phyloP scores from a whole-genome alignment of 2,329 filamentous ascomycete genomes.

The Zymoseptoria crescenta region DNA sequence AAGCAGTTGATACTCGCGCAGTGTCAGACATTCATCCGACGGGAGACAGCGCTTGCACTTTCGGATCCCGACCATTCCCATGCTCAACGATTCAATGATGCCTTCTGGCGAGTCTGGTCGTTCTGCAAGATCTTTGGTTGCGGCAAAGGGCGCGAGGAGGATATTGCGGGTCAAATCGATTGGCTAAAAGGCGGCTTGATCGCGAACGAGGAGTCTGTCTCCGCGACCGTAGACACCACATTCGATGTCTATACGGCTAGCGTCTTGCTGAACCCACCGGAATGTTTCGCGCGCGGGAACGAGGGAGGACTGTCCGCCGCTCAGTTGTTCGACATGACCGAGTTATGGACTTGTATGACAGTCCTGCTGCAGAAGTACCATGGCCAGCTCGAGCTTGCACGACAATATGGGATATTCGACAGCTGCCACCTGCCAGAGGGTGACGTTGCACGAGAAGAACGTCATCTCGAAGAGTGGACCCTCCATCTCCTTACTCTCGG shows the following conservation, averaged over 20 bases:
- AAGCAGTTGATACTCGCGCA: conserved; percentile 50
- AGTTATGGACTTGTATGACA: conserved; percentile 55
- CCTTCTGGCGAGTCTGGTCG: conserved; percentile 59
- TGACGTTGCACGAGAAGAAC: conserved; percentile 45
- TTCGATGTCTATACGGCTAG: conserved; percentile 43
- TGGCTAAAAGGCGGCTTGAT: conserved; percentile 53
- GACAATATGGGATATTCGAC: conserved; percentile 50
- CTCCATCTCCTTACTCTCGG: conserved; percentile 53
- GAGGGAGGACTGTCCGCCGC: conserved; percentile 44
- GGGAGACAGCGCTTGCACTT: conserved; percentile 49
- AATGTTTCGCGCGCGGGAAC: conserved; percentile 53
- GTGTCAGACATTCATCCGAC: conserved; percentile 49
- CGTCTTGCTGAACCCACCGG: conserved; percentile 48
- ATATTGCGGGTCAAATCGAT: conserved; percentile 53
- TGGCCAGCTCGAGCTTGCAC: conserved; percentile 47
- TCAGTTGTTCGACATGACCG: conserved; percentile 57
- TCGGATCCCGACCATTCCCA: conserved; percentile 37
- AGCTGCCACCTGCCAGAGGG: conserved; percentile 38
- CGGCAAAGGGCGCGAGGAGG: conserved; percentile 50
- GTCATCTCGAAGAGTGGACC: conserved; percentile 54
- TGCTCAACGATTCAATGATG: conserved; percentile 50
- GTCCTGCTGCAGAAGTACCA: conserved; percentile 50
- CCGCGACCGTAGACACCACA: conserved; percentile 41
- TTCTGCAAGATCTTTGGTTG: conserved; percentile 58
- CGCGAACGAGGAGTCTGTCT: conserved; percentile 41